These are phyloP conservation scores for Papiliotrema flavescens DNA, from an alignment of 1,284 basidiomycete genomes.

Conservation along the genomic window DNA sequence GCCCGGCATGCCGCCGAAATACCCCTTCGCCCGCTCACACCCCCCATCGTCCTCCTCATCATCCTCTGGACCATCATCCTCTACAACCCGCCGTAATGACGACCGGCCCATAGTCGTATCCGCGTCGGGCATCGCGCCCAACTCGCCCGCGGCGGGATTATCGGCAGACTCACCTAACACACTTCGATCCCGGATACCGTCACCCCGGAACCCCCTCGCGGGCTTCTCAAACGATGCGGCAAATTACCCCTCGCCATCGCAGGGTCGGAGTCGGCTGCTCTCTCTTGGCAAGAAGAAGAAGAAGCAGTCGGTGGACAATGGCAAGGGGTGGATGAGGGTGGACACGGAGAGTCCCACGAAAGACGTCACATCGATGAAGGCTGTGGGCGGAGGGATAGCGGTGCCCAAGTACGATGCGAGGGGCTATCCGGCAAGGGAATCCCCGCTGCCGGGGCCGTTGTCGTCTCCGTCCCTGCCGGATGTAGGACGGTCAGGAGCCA, in stretches of 20 bases:
- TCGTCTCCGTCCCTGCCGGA: neutral
- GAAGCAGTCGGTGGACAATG: neutral
- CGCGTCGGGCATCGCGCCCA: conserved; percentile 18
- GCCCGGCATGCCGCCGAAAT: conserved; percentile 20
- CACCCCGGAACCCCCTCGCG: conserved; percentile 17
- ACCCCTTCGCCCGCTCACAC: conserved; percentile 22
- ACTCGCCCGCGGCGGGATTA: conserved; percentile 17
- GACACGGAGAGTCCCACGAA: conserved; percentile 11
- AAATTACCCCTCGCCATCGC: conserved; percentile 24
- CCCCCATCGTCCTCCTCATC: conserved; percentile 8
- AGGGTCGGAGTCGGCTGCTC: conserved; percentile 1
- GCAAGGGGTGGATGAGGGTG: conserved; percentile 15
- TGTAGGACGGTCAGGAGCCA: neutral
- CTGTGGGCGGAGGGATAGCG: neutral
- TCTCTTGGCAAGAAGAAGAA: conserved; percentile 7
- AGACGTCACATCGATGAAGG: neutral
- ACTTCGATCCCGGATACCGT: conserved; percentile 22
- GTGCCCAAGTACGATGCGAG: conserved; percentile 26
- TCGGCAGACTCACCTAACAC: conserved; percentile 18
- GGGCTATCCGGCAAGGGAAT: conserved; percentile 19
- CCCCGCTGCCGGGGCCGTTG: neutral
- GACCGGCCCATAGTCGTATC: conserved; percentile 19
- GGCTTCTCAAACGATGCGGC: conserved; percentile 19
- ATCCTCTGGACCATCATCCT: neutral
- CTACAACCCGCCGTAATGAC: conserved; percentile 8